Percentiles rank a stretch among this genome's conserved stretches.
These are phyloP conservation scores for Neckera pumila DNA, from an alignment of 225 moss, liverwort and hornwort species.

Conservation along the genomic window DNA sequence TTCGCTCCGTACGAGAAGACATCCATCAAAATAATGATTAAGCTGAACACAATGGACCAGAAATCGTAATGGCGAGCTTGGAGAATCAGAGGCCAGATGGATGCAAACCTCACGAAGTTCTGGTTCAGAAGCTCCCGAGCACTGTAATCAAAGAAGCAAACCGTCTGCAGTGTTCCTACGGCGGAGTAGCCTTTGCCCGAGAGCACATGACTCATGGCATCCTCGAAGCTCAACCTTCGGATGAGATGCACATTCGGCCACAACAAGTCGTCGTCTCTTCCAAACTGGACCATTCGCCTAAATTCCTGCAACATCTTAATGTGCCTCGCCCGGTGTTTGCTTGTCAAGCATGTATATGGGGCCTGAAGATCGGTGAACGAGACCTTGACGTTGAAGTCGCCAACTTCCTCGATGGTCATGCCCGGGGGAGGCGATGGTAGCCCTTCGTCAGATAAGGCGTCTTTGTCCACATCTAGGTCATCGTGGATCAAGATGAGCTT, in stretches of 20 bases:
- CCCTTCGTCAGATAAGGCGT: background rate
- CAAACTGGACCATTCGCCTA: background rate
- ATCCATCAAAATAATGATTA: constrained; percentile 15
- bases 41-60: constrained; percentile 22
- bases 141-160: constrained; percentile 27
- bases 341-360: constrained; percentile 15
- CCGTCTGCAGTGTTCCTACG: background rate
- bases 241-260: constrained; percentile 16
- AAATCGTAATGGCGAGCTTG: constrained; percentile 28
- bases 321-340: constrained; percentile 1
- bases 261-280: constrained; percentile 25
- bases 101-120: constrained; percentile 32
- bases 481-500: constrained; percentile 5
- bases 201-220: constrained; percentile 1
- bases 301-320: background rate
- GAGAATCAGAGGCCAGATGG: constrained; percentile 31
- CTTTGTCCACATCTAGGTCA: background rate
- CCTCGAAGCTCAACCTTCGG: constrained; percentile 3
- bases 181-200: constrained; percentile 7
- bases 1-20: constrained; percentile 15
- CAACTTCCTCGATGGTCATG: background rate
- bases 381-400: background rate
- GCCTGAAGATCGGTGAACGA: background rate
- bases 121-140: constrained; percentile 15
- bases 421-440: background rate